Base-by-base conservation (phyloP, 495 filamentous ascomycete species). In the Cairneyella variabilis region DNA sequence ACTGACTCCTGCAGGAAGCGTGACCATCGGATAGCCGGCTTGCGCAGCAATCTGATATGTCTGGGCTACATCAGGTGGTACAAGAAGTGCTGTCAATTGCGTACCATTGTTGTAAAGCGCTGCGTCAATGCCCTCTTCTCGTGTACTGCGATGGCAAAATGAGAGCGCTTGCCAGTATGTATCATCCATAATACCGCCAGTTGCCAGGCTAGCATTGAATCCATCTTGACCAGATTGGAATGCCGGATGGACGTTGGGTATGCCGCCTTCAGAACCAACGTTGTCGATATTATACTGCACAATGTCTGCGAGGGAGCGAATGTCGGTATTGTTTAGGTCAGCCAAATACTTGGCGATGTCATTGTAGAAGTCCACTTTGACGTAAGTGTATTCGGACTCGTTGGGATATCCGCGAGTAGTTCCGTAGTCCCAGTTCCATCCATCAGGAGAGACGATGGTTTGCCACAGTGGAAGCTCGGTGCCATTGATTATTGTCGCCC, bases 311-410 rank as follows among this genome's bases (percentile, higher is more conserved):
- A 90, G 71, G 3, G 75, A 76, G 22, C 73, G 73, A 55, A 90
- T 79, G 22, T 74, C 65, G 28, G 82, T 88, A 65, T 85, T 85
- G 16, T 73, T 62, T 3, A 90, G 72, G 56, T 84, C 81, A 27
- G 80, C 66, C 9, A 90, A 76, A 58, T 90, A 90, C 17, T 68
- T 64, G 37, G 69, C 68, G 57, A 90, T 80, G 69, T 87, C 80
- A 69, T 88, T 88, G 71, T 89, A 89, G 64, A 89, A 88, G 57
- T 90, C 86, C 7, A 83, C 80, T 62, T 88, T 89, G 53, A 89
- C 74, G 48, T 82, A 78, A 5, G 78, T 83, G 68, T 83, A 89
- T 60, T 88, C 86, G 14, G 80, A 84, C 63, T 88, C 79, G 58
- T 89, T 86, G 23, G 81, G 68, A 56, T 69, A 82, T 8, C 85